Base-by-base conservation (phyloP, 2,329 filamentous ascomycete genomes). In the Thermoascus crustaceus region DNA sequence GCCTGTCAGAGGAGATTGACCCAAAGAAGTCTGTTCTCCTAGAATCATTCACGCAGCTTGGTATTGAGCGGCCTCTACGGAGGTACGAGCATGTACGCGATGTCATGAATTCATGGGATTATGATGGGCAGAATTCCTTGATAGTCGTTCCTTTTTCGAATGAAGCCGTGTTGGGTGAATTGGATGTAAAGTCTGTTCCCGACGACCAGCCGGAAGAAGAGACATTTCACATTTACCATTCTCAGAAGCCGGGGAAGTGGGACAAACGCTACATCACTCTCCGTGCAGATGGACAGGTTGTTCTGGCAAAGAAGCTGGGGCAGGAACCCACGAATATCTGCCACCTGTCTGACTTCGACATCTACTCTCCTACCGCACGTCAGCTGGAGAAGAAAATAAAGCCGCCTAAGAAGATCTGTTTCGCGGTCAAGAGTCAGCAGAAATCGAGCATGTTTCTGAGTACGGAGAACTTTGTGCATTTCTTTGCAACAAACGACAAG, bases 61-160 rank as follows among this genome's bases (percentile, higher is more conserved):
- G 85, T 19, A 69, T 96, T 2, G 84, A 93, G 57, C 78, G 89
- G 24, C 82, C 84, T 1, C 64, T 96, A 17, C 81, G 89, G 25
- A 80, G 78, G 24, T 95, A 94, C 55, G 89, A 96, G 63, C 78
- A 77, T 42, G 74, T 96, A 20, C 77, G 85, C 40, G 85, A 94
- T 50, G 76, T 94, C 14, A 75, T 95, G 72, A 93, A 94, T 57
- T 93, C 87, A 0, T 96, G 89, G 89, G 85, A 94, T 41, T 70
- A 73, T 27, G 87, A 94, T 55, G 69, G 72, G 2, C 80, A 87
- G 47, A 91, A 94, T 50, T 70, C 73, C 5, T 68, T 96, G 9
- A 63, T 83, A 11, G 70, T 95, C 14, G 64, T 80, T 36, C 70
- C 79, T 9, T 67, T 72, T 2, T 72, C 78, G 5, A 78, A 82